Percentiles rank a stretch among this genome's conserved stretches.
Conservation (phyloP, 768 basidiomycete species). For the Phylloporus rhodoxanthus region DNA sequence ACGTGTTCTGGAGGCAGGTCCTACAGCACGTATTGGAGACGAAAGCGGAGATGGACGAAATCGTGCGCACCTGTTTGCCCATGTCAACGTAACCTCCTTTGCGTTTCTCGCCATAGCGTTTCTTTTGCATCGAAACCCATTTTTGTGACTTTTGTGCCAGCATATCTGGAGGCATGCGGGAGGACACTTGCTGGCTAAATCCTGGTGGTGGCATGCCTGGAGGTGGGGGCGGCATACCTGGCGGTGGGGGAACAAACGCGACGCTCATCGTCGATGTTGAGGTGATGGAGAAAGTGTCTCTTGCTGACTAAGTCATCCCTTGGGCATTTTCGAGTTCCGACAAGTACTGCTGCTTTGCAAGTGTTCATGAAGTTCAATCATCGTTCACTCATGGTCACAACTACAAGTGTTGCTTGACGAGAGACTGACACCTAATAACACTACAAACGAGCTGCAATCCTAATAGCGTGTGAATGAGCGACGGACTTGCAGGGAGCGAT, state of each 20-base stretch:
- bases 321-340: conserved; percentile 21
- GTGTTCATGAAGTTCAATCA: too few species aligned
- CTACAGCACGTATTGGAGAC: conserved; percentile 33
- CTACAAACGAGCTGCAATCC: too few species aligned
- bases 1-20: conserved; percentile 97
- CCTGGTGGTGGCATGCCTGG: conserved; percentile 38
- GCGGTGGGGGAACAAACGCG: conserved; percentile 34
- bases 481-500: too few species aligned
- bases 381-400: too few species aligned
- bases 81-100: conserved; percentile 87
- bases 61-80: conserved; percentile 77
- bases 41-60: background rate
- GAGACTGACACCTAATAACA: too few species aligned
- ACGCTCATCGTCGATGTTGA: conserved; percentile 31
- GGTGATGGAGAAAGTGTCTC: conserved; percentile 19
- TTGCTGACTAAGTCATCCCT: conserved; percentile 22
- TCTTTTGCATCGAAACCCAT: conserved; percentile 92
- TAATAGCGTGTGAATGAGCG: too few species aligned
- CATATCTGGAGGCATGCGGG: conserved; percentile 55
- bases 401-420: too few species aligned
- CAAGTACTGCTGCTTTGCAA: background rate
- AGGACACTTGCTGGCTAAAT: conserved; percentile 30
- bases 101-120: conserved; percentile 86
- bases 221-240: conserved; percentile 39
- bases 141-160: conserved; percentile 92